phyloP scores from a whole-genome alignment of 1,284 basidiomycete genomes.

The Marasmius tenuissimus region DNA sequence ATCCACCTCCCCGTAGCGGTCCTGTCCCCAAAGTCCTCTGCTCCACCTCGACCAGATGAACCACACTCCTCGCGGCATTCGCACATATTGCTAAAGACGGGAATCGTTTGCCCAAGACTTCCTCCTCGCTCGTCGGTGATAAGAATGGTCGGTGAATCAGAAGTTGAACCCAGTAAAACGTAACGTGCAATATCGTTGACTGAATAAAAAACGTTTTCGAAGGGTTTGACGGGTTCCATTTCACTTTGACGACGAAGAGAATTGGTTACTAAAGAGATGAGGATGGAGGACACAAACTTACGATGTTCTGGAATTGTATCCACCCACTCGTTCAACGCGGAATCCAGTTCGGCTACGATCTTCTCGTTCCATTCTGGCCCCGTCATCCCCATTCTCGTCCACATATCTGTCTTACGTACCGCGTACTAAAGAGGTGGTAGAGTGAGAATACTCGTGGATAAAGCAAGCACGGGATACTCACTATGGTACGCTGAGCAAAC shows the following conservation, averaged over 20 bases:
- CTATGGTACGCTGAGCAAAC: slow-evolving; percentile 10
- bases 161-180: slow-evolving; percentile 9
- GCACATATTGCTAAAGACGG: slow-evolving; percentile 53
- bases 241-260: slow-evolving; percentile 2
- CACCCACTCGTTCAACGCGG: slow-evolving; percentile 7
- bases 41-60: slow-evolving; percentile 33
- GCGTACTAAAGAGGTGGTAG: slow-evolving; percentile 40
- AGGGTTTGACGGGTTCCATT: slow-evolving; percentile 10
- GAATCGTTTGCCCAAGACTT: slow-evolving; percentile 15
- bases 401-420: slow-evolving; percentile 49
- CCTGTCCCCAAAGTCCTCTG: not conserved
- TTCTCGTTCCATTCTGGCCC: slow-evolving; percentile 49
- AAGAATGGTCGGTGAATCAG: slow-evolving; percentile 5
- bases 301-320: slow-evolving; percentile 9
- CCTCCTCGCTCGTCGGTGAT: slow-evolving; percentile 8
- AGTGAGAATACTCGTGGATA: not conserved
- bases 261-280: not conserved
- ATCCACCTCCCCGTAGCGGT: too few species aligned
- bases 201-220: slow-evolving; percentile 1
- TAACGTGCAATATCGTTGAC: slow-evolving; percentile 7
- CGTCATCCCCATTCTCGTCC: slow-evolving; percentile 34
- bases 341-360: slow-evolving; percentile 8
- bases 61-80: slow-evolving; percentile 46
- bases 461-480: slow-evolving; percentile 40
- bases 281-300: not conserved